Evolutionary conservation across 2,329 filamentous ascomycete genomes (phyloP).

Genomic region (Botrytis fabae): DNA sequence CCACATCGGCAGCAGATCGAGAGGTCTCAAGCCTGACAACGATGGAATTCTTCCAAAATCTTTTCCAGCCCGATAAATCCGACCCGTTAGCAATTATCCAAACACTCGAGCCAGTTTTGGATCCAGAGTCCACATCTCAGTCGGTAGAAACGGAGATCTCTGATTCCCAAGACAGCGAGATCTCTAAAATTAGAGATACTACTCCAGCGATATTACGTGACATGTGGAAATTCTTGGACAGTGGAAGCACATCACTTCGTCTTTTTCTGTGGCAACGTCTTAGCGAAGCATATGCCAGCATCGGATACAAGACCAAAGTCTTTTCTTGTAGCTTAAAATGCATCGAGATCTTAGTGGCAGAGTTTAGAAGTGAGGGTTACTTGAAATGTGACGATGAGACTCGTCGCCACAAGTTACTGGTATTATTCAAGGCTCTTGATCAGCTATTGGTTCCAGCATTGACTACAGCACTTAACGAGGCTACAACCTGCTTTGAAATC

Average conservation of each 20-base stretch:
- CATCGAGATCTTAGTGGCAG: constrained; percentile 77
- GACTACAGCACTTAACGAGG: constrained; percentile 66
- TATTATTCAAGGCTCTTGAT: constrained; percentile 76
- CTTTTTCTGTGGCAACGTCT: constrained; percentile 88
- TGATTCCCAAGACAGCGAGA: constrained; percentile 21
- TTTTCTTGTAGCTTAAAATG: constrained; percentile 84
- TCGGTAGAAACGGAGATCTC: constrained; percentile 33
- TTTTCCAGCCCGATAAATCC: constrained; percentile 80
- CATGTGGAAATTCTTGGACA: constrained; percentile 80
- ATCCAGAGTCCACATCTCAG: constrained; percentile 60
- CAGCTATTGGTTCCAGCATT: constrained; percentile 72
- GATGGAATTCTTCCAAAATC: constrained; percentile 90
- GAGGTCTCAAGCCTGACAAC: constrained; percentile 92
- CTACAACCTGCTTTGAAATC: constrained; percentile 72
- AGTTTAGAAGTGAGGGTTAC: constrained; percentile 63
- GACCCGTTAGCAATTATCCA: constrained; percentile 86
- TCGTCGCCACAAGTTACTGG: constrained; percentile 70
- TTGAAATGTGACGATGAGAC: constrained; percentile 57
- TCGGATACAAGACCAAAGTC: constrained; percentile 83
- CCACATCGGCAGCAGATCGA: constrained; percentile 76
- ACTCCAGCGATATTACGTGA: constrained; percentile 58
- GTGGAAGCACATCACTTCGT: constrained; percentile 77
- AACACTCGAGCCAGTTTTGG: constrained; percentile 86
- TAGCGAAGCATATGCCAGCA: constrained; percentile 82
- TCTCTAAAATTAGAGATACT: constrained; percentile 31